Evolutionary conservation across 2,329 filamentous ascomycete genomes (phyloP), one percentile per base, ranked within the genome.

Genomic region (Exophiala sp.): DNA sequence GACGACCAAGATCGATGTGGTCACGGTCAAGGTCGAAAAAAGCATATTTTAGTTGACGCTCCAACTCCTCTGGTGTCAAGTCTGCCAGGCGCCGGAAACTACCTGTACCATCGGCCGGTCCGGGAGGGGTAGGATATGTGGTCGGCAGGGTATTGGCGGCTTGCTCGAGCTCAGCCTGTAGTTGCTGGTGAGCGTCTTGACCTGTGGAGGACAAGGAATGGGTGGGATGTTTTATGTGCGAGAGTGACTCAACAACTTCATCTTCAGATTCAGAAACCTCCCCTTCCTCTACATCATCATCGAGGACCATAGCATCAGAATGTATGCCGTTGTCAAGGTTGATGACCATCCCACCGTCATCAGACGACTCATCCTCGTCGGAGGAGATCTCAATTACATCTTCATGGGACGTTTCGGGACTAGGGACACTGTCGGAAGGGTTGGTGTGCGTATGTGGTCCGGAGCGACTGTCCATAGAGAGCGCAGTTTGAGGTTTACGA

Each of bases 311-410:
- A 2, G 34, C 32, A 41, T 40, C 35, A 37, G 48, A 19, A 11
- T 35, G 53, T 22, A 60, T 52, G 6, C 57, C 6, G 24, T 37
- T 29, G 23, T 66, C 65, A 42, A 72, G 60, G 44, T 73, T 73
- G 48, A 73, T 54, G 60, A 72, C 50, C 45, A 73, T 71, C 0
- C 67, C 69, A 1, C 65, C 68, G 48, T 68, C 68, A 13, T 63
- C 62, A 19, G 58, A 56, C 10, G 61, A 61, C 24, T 56, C 60
- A 16, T 58, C 52, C 8, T 60, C 62, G 37, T 58, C 58, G 29
- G 63, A 60, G 8, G 61, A 63, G 18, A 64, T 59, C 30, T 63
- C 59, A 19, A 63, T 58, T 39, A 57, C 52, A 37, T 60, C 50
- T 11, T 52, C 39, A 6, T 22, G 34, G 5, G 54, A 55, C 18